phyloP scores from a whole-genome alignment of 371 early-diverging fungal species.

The Globomyces sp. region DNA sequence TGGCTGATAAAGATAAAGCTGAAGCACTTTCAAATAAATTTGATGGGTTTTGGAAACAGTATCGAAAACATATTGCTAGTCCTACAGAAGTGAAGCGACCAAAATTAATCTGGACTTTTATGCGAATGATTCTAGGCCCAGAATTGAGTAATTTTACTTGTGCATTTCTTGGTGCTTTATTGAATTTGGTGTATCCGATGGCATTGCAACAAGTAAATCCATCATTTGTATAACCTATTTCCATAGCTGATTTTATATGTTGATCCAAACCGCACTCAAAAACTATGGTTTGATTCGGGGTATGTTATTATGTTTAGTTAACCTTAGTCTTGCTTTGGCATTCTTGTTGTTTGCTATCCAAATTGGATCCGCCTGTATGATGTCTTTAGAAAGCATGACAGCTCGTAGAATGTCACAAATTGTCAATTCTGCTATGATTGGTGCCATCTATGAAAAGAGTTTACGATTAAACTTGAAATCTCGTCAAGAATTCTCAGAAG shows the following conservation, averaged over 20 bases:
- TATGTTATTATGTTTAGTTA: background rate
- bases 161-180: background rate
- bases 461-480: conserved; percentile 37
- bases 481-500: conserved; percentile 8
- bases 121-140: conserved; percentile 18
- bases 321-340: background rate
- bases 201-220: background rate
- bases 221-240: background rate
- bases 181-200: background rate
- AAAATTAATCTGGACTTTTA: background rate
- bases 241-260: background rate
- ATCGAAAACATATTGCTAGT: background rate
- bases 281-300: background rate
- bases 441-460: conserved; percentile 52
- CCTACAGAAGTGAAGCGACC: background rate
- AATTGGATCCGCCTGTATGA: background rate
- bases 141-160: background rate
- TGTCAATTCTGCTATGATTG: conserved; percentile 12
- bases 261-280: background rate
- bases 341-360: background rate
- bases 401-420: background rate
- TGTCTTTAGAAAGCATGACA: background rate
- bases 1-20: conserved; percentile 2
- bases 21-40: background rate
- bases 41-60: background rate